These are phyloP conservation scores for Fusarium incarnatum DNA, from an alignment of 2,329 filamentous ascomycete genomes.

Conservation along the genomic window DNA sequence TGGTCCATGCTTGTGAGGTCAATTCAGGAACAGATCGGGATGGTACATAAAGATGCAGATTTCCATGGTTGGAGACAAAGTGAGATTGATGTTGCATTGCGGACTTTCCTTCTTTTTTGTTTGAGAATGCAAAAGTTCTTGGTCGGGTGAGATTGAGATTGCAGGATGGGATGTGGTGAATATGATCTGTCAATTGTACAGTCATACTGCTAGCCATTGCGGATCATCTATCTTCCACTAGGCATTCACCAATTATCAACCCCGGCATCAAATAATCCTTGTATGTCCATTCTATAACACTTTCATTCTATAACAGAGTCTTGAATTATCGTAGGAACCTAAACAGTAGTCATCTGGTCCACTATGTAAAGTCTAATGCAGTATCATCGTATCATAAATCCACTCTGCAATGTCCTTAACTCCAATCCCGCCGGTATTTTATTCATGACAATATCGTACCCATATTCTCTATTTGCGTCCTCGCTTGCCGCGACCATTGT, in stretches of 20 bases:
- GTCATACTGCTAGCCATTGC: neutral
- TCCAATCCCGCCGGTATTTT: slow-evolving; percentile 2
- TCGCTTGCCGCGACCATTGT: slow-evolving; percentile 20
- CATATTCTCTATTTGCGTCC: slow-evolving; percentile 13
- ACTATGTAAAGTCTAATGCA: slow-evolving; percentile 24
- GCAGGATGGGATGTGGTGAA: neutral
- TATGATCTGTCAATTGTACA: slow-evolving; percentile 2
- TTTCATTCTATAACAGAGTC: neutral
- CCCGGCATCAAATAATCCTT: no score
- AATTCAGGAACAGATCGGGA: neutral
- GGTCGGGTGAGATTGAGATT: neutral
- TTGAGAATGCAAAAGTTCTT: neutral
- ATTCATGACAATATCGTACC: neutral
- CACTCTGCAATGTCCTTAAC: slow-evolving; percentile 16
- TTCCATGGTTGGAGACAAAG: neutral
- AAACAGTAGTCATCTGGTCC: neutral
- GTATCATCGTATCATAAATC: slow-evolving; percentile 7
- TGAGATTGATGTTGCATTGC: slow-evolving; percentile 4
- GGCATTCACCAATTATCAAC: neutral
- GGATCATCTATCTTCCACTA: neutral
- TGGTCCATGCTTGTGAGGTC: neutral
- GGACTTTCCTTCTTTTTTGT: neutral
- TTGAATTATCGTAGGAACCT: slow-evolving; percentile 2
- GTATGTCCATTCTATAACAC: neutral
- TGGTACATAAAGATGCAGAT: neutral